phyloP scores from a whole-genome alignment of 2,329 filamentous ascomycete genomes.

The Elsinoe batatas region DNA sequence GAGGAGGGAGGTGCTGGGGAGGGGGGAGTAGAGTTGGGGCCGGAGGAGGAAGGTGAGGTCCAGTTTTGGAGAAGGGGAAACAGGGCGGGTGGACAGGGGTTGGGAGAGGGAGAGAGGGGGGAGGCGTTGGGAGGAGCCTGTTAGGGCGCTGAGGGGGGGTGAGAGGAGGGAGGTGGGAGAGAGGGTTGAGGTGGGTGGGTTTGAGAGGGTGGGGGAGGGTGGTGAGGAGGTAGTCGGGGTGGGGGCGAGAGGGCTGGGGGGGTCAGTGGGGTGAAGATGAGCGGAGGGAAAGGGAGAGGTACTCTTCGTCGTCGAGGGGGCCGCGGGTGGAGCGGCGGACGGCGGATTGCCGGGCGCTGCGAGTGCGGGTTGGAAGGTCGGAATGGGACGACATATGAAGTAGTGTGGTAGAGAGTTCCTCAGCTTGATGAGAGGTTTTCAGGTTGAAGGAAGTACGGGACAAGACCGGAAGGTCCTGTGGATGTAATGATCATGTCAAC shows the following conservation, averaged over 20 bases:
- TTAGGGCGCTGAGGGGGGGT: conserved; percentile 18
- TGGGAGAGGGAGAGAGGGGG: conserved; percentile 15
- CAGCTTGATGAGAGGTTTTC: too few relatives aligned
- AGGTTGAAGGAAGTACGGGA: too few relatives aligned
- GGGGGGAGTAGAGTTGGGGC: conserved; percentile 71
- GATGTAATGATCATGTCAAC: too few relatives aligned
- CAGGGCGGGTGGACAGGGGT: neutral
- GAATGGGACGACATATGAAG: neutral
- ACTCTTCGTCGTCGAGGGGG: conserved; percentile 13
- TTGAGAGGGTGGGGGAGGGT: neutral
- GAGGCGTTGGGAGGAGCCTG: conserved; percentile 17
- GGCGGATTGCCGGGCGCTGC: conserved; percentile 7
- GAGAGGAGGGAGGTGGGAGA: neutral
- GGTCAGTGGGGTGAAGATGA: neutral
- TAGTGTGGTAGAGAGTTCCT: too few relatives aligned
- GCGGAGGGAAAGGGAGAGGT: neutral
- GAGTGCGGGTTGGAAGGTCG: conserved; percentile 2
- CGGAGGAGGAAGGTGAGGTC: conserved; percentile 74
- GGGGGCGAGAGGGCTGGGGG: neutral
- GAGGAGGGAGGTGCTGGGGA: conserved; percentile 54
- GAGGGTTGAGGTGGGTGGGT: neutral
- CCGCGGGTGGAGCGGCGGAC: conserved; percentile 9
- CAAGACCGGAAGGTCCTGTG: too few relatives aligned
- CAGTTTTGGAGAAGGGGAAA: conserved; percentile 33
- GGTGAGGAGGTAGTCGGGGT: neutral